Percentiles rank a stretch among this genome's conserved stretches.
Conservation (phyloP, 2,329 filamentous ascomycete species). For the Penicillium sp. region DNA sequence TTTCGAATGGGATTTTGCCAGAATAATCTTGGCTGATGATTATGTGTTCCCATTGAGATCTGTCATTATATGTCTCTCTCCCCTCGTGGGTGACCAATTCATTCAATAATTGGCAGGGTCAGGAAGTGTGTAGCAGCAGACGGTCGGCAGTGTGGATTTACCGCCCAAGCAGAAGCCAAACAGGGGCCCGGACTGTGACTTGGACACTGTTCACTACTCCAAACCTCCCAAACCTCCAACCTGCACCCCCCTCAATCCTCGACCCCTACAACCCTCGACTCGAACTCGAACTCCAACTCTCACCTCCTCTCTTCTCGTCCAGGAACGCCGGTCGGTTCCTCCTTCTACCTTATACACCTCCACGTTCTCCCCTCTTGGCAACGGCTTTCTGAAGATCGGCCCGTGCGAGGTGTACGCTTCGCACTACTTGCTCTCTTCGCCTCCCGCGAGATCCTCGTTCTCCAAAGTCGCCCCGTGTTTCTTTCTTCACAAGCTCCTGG, state of each 20-base stretch:
- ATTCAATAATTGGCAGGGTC: too few relatives aligned
- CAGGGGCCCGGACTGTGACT: background rate
- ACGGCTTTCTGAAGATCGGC: slow-evolving; percentile 12
- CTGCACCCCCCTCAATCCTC: background rate
- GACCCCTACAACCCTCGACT: too few relatives aligned
- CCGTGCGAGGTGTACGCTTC: slow-evolving; percentile 8
- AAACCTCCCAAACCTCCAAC: background rate
- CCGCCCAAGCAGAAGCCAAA: background rate
- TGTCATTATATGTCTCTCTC: background rate
- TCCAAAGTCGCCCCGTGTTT: slow-evolving; percentile 4
- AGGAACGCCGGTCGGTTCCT: slow-evolving; percentile 36
- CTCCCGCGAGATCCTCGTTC: slow-evolving; percentile 15
- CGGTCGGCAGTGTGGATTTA: background rate
- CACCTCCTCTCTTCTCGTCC: slow-evolving; percentile 20
- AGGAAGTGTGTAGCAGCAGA: too few relatives aligned
- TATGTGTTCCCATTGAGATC: background rate
- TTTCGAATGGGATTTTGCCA: background rate
- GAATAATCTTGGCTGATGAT: background rate
- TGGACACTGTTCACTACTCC: too few relatives aligned
- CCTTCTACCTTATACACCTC: slow-evolving; percentile 11
- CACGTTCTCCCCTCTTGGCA: slow-evolving; percentile 20
- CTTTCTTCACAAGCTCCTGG: slow-evolving; percentile 20
- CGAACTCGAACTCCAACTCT: slow-evolving; percentile 20
- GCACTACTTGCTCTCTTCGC: slow-evolving; percentile 10
- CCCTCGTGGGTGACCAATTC: background rate